Conservation (phyloP, 2,329 filamentous ascomycete genomes). For the Pseudogymnoascus sp. region DNA sequence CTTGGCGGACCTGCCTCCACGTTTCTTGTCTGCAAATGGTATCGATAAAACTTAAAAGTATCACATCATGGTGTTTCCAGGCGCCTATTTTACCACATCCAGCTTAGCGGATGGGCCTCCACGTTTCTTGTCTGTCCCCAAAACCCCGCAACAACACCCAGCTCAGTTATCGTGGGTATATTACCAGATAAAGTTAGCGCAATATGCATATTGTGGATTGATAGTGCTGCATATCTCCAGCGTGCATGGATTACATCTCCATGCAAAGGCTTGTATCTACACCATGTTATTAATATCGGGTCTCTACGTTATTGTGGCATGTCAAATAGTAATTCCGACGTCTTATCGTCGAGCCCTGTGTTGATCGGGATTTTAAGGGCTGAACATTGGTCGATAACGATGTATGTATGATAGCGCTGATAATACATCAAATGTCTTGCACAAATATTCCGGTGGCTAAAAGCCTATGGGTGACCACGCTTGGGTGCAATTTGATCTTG, state of each 20-base stretch:
- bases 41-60: background rate
- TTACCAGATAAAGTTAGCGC: background rate
- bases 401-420: background rate
- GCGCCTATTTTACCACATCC: background rate
- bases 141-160: background rate
- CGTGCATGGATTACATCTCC: background rate
- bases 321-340: background rate
- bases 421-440: background rate
- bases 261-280: background rate
- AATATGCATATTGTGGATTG: background rate
- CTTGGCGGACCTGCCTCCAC: background rate
- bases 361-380: background rate
- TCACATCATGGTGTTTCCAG: background rate
- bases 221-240: background rate
- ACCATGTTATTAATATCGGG: background rate
- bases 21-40: background rate
- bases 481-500: background rate
- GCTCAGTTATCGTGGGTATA: background rate
- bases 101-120: background rate
- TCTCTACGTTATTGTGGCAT: background rate
- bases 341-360: background rate
- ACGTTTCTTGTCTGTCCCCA: background rate
- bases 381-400: background rate
- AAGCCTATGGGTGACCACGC: background rate
- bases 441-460: background rate